phyloP scores from a whole-genome alignment of 306 rosid species.

The Potentilla sterilis region DNA sequence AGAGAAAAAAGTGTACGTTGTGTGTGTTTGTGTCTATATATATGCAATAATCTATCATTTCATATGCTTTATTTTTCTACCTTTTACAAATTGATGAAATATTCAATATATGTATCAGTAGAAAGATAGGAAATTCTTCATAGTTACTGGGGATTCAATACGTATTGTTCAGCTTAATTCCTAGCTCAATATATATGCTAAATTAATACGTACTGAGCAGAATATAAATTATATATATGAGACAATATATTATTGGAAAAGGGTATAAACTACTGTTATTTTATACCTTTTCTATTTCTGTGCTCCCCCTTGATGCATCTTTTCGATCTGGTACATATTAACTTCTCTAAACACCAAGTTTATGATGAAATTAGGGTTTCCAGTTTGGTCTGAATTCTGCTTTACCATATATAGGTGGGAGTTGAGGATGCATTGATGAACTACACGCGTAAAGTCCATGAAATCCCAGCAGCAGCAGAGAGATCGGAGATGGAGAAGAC shows the following conservation, averaged over 20 bases:
- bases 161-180: background rate
- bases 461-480: conserved; percentile 20
- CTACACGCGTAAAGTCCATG: conserved; percentile 33
- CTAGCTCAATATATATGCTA: background rate
- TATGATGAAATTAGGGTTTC: background rate
- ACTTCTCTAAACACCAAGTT: background rate
- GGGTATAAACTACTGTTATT: background rate
- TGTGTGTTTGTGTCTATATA: background rate
- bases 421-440: conserved; percentile 35
- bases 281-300: background rate
- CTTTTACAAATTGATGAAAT: background rate
- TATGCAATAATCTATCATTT: background rate
- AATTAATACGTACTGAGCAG: no score
- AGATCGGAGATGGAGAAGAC: conserved; percentile 36
- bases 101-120: background rate
- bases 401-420: conserved; percentile 35
- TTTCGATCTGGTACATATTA: background rate
- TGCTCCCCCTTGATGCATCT: background rate
- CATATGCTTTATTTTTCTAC: background rate
- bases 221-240: background rate
- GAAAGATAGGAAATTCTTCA: background rate
- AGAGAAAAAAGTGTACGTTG: background rate
- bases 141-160: background rate
- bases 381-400: background rate
- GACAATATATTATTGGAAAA: background rate